Evolutionary conservation across 208 protist genomes (phyloP), one percentile per base, ranked within the genome.

Genomic region (Vickermania spadyakhi): DNA sequence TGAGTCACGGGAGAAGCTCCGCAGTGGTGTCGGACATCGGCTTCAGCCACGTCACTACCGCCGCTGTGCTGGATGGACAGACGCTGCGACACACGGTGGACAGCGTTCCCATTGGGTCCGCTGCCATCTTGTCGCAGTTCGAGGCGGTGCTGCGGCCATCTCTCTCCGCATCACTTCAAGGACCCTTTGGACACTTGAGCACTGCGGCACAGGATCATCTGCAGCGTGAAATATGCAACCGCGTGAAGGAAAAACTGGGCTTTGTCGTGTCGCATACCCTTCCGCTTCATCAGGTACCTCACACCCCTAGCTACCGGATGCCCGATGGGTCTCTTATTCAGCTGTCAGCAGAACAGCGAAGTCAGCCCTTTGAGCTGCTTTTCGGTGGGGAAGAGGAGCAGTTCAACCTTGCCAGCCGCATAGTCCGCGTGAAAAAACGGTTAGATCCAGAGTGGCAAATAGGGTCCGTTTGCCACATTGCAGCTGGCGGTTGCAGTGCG

Each of bases 21-120:
- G 83, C 78, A 22, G 67, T 94, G 18, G 84, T 94, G 18, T 41
- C 88, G 3, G 88, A 94, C 55, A 74, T 87, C 21, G 88, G 88
- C 0, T 82, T 92, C 66, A 77, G 64, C 57, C 84, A 88, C 61
- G 64, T 73, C 4, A 92, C 84, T 0, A 65, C 78, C n/a, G 58
- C 84, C 3, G 88, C 79, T 1, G 88, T 94, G 13, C 52, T 91
- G 28, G 88, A 94, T 59, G 88, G 88, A 31, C 91, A 91, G 58
- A 70, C 77, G 23, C 62, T 92, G 62, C 80, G 84, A 11, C 75
- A 77, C 50, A 75, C 80, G 0, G 60, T 94, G 1, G 68, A 72
- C 49, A 76, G 60, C 3, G 62, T 53, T 21, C 55, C 71, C n/a
- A 57, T 89, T 0, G 88, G 75, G 53, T 84, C 84, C 1, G 72